Conservation (phyloP, 2,329 filamentous ascomycete species). For the Pseudopyricularia javanii region DNA sequence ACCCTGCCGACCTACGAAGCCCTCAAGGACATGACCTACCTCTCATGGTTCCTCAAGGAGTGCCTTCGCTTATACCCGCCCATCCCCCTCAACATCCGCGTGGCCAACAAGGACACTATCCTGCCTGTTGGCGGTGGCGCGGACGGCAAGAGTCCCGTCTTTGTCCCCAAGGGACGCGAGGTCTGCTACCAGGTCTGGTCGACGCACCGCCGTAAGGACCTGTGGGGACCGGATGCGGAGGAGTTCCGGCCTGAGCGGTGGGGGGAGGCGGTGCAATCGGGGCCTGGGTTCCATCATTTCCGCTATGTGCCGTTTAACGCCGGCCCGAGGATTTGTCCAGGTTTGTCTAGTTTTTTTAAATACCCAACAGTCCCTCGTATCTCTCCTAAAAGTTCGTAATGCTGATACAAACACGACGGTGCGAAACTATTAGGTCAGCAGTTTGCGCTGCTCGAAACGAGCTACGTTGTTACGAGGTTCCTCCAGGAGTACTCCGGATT, state of each 20-base stretch:
- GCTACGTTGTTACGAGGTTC: slow-evolving; percentile 22
- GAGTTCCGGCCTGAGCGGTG: slow-evolving; percentile 5
- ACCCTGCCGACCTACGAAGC: slow-evolving; percentile 56
- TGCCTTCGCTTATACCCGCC: slow-evolving; percentile 57
- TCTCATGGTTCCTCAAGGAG: slow-evolving; percentile 61
- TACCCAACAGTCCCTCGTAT: no score
- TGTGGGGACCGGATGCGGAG: slow-evolving; percentile 5
- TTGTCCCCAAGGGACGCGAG: slow-evolving; percentile 27
- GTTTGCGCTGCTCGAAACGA: slow-evolving; percentile 27
- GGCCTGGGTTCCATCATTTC: no score
- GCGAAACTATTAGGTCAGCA: no score
- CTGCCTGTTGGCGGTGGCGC: slow-evolving; percentile 33
- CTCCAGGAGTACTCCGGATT: no score
- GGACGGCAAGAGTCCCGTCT: slow-evolving; percentile 27
- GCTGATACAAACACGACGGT: no score
- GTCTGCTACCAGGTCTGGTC: slow-evolving; percentile 23
- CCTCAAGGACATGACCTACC: slow-evolving; percentile 76
- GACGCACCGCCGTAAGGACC: slow-evolving; percentile 12
- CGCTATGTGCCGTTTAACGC: slow-evolving; percentile 29
- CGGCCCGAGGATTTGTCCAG: slow-evolving; percentile 36
- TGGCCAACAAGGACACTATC: slow-evolving; percentile 21
- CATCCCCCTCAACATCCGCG: neutral
- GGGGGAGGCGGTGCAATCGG: neutral
- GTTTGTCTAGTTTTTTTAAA: no score
- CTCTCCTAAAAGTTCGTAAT: no score